These are phyloP conservation scores for Pleurotus giganteus DNA, from an alignment of 768 basidiomycete species.

Conservation along the genomic window DNA sequence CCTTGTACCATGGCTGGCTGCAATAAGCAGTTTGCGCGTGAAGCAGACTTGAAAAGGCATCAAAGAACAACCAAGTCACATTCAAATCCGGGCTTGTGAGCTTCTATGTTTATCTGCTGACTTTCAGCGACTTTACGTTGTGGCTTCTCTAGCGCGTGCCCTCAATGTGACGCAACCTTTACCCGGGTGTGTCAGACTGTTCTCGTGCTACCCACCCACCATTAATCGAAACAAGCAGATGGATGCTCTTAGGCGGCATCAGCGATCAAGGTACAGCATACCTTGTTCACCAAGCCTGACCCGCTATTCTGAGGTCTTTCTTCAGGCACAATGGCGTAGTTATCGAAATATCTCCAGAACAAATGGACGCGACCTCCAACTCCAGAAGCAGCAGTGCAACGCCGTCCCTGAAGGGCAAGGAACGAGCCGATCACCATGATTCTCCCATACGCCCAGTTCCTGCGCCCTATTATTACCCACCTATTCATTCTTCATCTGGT, in stretches of 20 bases:
- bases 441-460: constrained; percentile 33
- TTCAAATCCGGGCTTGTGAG: constrained; percentile 71
- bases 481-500: constrained; percentile 49
- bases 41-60: constrained; percentile 80
- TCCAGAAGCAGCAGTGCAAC: constrained; percentile 52
- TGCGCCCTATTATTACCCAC: constrained; percentile 66
- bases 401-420: constrained; percentile 43
- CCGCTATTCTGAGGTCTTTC: constrained; percentile 6
- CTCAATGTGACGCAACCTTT: constrained; percentile 78
- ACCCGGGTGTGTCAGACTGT: constrained; percentile 56
- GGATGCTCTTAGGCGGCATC: constrained; percentile 78
- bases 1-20: constrained; percentile 81
- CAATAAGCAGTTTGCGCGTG: constrained; percentile 78
- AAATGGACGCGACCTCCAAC: constrained; percentile 32
- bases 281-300: constrained; percentile 9
- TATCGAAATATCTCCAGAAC: constrained; percentile 49
- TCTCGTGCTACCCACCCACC: neutral
- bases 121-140: constrained; percentile 10
- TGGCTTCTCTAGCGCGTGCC: constrained; percentile 52
- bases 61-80: constrained; percentile 79
- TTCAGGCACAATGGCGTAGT: constrained; percentile 66
- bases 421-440: constrained; percentile 23
- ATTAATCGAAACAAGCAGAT: constrained; percentile 40
- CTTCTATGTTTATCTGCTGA: constrained; percentile 17
- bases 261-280: constrained; percentile 65